Base-by-base conservation (phyloP, 2,329 filamentous ascomycete species). In the Neofusicoccum kwambonambiense region DNA sequence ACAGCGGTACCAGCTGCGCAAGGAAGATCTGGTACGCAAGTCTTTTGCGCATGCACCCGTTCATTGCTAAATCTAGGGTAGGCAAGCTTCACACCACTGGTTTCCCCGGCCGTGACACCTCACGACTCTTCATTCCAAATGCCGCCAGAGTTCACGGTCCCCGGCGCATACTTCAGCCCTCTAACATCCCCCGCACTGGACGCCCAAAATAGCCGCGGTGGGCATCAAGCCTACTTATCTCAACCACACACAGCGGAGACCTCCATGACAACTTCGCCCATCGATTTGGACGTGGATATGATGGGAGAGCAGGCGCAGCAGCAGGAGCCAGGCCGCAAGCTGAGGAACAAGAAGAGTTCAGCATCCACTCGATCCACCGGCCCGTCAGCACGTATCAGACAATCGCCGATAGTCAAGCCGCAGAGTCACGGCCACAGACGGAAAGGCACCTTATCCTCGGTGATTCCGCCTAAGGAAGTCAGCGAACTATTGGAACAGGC, bases 101-200 rank as follows among this genome's bases (percentile, higher is more conserved):
- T 91, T 11, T 93, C 91, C 17, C 91, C 91, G n/a, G 91, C 90
- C 4, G 90, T 94, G 49, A 93, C 91, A 1, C 91, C 91, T 22
- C 82, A 93, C 58, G 91, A 93, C 72, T 82, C 86, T 47, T 87
- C 89, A 68, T 92, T 91, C 74, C 70, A 76, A 62, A 71, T 81
- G 42, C 80, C 82, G 12, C 83, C 86, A 63, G 91, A 77, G 67
- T 70, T 87, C 70, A 84, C 85, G 5, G 83, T 91, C 3, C 88
- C 89, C 0, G 86, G 86, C 41, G 86, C 90, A 39, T 94, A 93
- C 78, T 93, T 95, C 75, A 95, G 91, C 73, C 91, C 91, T 9
- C 82, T 95, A 56, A 93, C 90, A 4, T 95, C 91, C 15, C 91
- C 91, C 1, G 90, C 91, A 3, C 81, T 95, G 17, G 89, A 91